Evolutionary conservation across 2,329 filamentous ascomycete genomes (phyloP), one percentile per base, ranked within the genome.

Genomic region (Colletotrichum agaves): DNA sequence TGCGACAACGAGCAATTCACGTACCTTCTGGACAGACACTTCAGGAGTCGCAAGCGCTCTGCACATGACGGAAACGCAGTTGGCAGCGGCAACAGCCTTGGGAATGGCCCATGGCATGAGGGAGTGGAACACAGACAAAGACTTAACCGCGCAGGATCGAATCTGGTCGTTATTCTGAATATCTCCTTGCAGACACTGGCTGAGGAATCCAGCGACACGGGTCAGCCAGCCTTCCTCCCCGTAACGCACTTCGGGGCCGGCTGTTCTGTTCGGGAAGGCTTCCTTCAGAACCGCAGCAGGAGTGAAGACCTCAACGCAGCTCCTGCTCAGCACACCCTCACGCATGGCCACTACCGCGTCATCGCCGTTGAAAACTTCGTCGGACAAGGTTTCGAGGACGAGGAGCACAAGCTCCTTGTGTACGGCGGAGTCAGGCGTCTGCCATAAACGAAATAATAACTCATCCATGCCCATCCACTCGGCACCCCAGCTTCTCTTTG

Each of bases 391-490:
- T 81, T 98, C 96, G 57, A 99, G 85, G 49, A 98, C 88, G 67
- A 91, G 91, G 37, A 99, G 85, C 35, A 98, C 94, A 62, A 98
- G 87, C 76, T 96, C 92, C 79, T 97, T 96, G 77, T 90, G 87
- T 7, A 87, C 86, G 35, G 85, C 80, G 27, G 87, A 87, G 71
- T 88, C 86, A 17, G 84, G 84, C 15, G 85, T 78, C 77, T 94
- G 90, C 96, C 96, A 99, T 19, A 98, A 84, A 74, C 89, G 87
- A 49, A 94, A 88, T 62, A 99, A 85, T 75, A 92, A 85, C 70
- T 89, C 82, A 77, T 99, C 97, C 95, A 99, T 97, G 75, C 97
- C 90, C 83, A 92, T 90, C 96, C 97, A 99, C 69, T 96, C 92
- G 35, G 88, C 85, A n/a, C 87, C 93, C 96, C 96, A 99, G 76